These are phyloP conservation scores for Solanum piurae DNA, from an alignment of 257 asterid species.

Conservation along the genomic window DNA sequence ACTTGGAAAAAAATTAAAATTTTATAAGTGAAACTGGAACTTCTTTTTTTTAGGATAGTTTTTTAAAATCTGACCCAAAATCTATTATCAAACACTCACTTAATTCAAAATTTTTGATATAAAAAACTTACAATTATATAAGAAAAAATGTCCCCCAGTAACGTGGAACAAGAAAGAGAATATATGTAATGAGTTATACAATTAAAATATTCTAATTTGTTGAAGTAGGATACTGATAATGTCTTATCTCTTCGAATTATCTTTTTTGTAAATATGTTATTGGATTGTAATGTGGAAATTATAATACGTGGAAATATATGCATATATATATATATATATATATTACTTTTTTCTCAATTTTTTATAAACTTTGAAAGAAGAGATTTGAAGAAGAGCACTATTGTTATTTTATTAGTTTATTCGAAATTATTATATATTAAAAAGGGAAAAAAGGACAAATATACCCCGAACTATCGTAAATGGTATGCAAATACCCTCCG, in stretches of 20 bases:
- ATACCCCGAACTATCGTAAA: no score
- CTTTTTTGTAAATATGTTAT: no score
- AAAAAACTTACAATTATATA: background rate
- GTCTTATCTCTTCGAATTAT: no score
- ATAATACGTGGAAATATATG: no score
- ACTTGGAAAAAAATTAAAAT: background rate
- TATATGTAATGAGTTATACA: background rate
- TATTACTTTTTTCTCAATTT: no score
- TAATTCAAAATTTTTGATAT: background rate
- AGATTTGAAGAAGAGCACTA: background rate
- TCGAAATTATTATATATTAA: background rate
- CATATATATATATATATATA: no score
- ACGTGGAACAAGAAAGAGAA: background rate
- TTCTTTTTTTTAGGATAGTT: no score
- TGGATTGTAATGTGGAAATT: background rate
- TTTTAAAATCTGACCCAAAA: background rate
- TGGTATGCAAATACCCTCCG: no score
- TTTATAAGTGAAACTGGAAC: no score
- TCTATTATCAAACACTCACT: background rate
- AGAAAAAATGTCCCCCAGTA: background rate
- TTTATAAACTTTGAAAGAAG: background rate
- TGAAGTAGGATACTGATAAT: background rate
- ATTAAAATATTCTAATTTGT: background rate
- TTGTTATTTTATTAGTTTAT: background rate
- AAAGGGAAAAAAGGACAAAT: no score